These are phyloP conservation scores for Coniochaeta ligniaria DNA, from an alignment of 2,329 filamentous ascomycete species.

Conservation along the genomic window DNA sequence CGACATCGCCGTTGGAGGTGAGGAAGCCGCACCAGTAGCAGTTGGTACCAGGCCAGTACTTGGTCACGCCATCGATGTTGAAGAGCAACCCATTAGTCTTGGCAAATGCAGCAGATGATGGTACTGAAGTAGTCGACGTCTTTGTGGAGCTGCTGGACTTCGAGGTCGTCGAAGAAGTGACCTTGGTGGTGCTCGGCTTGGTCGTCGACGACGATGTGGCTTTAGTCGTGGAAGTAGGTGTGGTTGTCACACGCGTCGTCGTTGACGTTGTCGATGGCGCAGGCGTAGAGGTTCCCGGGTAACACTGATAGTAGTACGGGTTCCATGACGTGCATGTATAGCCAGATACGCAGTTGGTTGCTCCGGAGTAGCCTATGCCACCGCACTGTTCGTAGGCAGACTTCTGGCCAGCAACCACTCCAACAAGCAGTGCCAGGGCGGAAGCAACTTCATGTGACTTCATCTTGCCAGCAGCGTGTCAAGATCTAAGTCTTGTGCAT, in stretches of 20 bases:
- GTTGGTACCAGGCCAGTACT: slow-evolving; percentile 44
- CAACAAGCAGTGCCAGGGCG: background rate
- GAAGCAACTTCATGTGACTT: background rate
- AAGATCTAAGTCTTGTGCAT: too few relatives aligned
- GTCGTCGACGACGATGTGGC: background rate
- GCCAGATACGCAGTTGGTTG: slow-evolving; percentile 12
- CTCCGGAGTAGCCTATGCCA: slow-evolving; percentile 12
- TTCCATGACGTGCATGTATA: slow-evolving; percentile 12
- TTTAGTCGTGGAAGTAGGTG: too few relatives aligned
- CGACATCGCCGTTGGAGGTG: slow-evolving; percentile 44
- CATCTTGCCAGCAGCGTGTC: too few relatives aligned
- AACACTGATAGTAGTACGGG: slow-evolving; percentile 19
- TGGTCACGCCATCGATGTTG: slow-evolving; percentile 29
- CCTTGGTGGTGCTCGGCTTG: slow-evolving; percentile 3
- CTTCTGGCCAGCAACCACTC: slow-evolving; percentile 5
- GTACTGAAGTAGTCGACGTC: slow-evolving; percentile 15
- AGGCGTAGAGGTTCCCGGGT: slow-evolving; percentile 5
- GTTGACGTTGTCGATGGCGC: background rate
- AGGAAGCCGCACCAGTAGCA: slow-evolving; percentile 45
- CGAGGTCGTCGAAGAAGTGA: slow-evolving; percentile 6
- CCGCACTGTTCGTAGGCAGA: slow-evolving; percentile 15
- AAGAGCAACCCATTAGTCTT: slow-evolving; percentile 16
- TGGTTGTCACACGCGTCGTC: background rate
- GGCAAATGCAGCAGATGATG: slow-evolving; percentile 19
- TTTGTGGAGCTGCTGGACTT: slow-evolving; percentile 5